Conservation (phyloP, 2,329 filamentous ascomycete genomes). For the Grosmannia huntii region DNA sequence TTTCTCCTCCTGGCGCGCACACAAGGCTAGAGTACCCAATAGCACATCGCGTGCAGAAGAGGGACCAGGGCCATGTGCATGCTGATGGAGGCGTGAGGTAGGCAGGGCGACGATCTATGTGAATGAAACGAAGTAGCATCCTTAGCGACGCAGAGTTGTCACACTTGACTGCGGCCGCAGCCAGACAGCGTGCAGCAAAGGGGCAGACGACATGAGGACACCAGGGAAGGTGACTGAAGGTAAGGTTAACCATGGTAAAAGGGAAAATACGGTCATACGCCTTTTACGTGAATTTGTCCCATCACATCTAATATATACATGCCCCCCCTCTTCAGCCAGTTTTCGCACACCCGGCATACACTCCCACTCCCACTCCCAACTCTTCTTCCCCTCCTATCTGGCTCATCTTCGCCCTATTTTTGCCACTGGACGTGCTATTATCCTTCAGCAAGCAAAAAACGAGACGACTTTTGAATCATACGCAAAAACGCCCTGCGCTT, state of each 20-base stretch:
- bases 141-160: slow-evolving; percentile 2
- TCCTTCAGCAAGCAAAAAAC: not conserved
- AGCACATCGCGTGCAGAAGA: not conserved
- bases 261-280: not conserved
- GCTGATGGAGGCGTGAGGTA: not conserved
- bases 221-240: not conserved
- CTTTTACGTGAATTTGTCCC: not conserved
- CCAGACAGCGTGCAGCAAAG: not conserved
- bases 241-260: not conserved
- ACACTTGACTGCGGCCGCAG: not conserved
- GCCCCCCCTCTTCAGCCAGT: not conserved
- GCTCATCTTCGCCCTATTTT: not conserved
- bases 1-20: not conserved
- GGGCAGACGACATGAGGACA: not conserved
- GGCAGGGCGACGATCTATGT: not conserved
- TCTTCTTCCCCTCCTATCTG: not conserved
- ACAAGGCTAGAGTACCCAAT: not conserved
- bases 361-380: no score
- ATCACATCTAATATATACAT: not conserved
- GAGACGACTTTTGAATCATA: not conserved
- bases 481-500: not conserved
- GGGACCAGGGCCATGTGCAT: not conserved
- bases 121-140: not conserved
- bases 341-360: not conserved
- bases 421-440: slow-evolving; percentile 4